Conservation (phyloP, 805 yeast species). For the Schwanniomyces sp. region DNA sequence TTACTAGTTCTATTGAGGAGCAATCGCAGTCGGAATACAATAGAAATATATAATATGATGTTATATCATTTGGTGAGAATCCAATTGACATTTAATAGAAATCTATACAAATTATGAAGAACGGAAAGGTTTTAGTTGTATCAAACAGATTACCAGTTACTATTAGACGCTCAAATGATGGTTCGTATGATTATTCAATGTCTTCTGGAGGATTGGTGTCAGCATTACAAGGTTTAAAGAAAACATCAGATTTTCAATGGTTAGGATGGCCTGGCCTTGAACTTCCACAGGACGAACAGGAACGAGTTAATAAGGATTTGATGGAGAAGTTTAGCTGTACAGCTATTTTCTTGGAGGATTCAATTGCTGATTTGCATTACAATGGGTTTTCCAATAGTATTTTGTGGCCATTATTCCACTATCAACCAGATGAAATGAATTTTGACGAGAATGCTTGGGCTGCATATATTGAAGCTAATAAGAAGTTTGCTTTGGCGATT, state of each 20-base stretch:
- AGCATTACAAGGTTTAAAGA: conserved; percentile 88
- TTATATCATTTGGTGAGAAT: neutral
- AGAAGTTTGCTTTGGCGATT: conserved; percentile 73
- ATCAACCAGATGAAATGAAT: conserved; percentile 98
- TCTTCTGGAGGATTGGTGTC: conserved; percentile 98
- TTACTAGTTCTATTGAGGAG: neutral
- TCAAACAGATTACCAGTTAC: conserved; percentile 96
- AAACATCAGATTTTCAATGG: conserved; percentile 87
- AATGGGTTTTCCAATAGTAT: conserved; percentile 95
- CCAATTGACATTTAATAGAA: neutral
- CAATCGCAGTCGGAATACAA: neutral
- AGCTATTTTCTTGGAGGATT: conserved; percentile 86
- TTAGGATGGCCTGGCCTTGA: conserved; percentile 95
- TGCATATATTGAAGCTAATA: conserved; percentile 92
- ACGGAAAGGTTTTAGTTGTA: conserved; percentile 85
- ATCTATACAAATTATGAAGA: conserved; percentile 10
- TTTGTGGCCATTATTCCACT: conserved; percentile 97
- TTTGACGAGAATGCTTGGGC: conserved; percentile 98
- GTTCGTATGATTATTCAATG: conserved; percentile 80
- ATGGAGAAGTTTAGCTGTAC: conserved; percentile 79
- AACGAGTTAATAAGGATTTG: conserved; percentile 66
- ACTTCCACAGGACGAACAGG: conserved; percentile 74
- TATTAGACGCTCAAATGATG: conserved; percentile 60
- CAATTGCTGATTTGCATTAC: conserved; percentile 91
- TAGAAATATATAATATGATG: neutral